Base-by-base conservation (phyloP, 2,329 filamentous ascomycete genomes). In the Fusarium brachygibbosum region DNA sequence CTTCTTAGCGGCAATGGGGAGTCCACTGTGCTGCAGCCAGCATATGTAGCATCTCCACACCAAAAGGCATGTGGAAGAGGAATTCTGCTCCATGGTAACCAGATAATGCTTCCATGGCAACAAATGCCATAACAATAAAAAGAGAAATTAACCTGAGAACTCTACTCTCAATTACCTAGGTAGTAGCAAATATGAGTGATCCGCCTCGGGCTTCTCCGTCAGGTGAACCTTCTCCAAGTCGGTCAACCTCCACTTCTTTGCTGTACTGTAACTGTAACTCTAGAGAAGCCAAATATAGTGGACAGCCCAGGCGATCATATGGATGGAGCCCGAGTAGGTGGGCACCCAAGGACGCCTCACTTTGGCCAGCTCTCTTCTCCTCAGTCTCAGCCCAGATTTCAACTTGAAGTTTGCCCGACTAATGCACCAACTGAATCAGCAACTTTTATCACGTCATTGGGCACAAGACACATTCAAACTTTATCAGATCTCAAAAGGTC, bases 1-100 rank as follows among this genome's bases (percentile, higher is more conserved):
- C 67, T 63, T 66, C 63, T 59, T 66, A 68, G 67, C 63, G 67
- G 67, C 63, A 53, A 66, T 42, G 67, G 63, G 58, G 50, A 56
- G 58, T 61, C 42, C 52, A 61, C 55, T 55, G 40, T 48, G 23
- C 34, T 51, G 52, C 41, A 37, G 52, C 32, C 32, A 38, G 28
- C 25, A 53, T 42, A 58, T 25, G 21, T 42, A 42, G 14, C 40
- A 42, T 25, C 40, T 29, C 51, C 56, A 61, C 54, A 57, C 29
- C 34, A 46, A 32, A 53, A 34, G 58, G 31, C 59, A 51, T 64
- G 63, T 51, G 38, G 23, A 35, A 53, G 23, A 48, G 41, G 21
- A 55, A 51, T 51, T 51, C 34, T 51, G 16, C 12, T 35, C 23
- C 17, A 25, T 28, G 48, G 48, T 21, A 40, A 51, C 34, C n/a